phyloP scores from a whole-genome alignment of 768 basidiomycete species.

The Suillus cothurnatus region DNA sequence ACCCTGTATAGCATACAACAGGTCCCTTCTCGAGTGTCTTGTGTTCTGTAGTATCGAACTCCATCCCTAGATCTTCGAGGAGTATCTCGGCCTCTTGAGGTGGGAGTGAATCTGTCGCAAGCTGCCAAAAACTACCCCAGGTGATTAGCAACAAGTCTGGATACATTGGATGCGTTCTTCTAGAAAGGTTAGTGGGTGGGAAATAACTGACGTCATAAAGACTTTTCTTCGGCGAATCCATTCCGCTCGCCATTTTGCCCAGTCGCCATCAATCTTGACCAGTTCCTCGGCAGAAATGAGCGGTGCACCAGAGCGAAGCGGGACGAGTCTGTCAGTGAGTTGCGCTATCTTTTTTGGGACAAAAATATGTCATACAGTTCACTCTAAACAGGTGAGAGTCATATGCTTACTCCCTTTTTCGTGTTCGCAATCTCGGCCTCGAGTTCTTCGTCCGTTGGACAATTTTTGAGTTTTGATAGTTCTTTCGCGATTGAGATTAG shows the following conservation, averaged over 20 bases:
- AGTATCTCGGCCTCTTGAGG: constrained; percentile 66
- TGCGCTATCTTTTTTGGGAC: constrained; percentile 46
- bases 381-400: constrained; percentile 15
- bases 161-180: not conserved
- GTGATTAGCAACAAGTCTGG: not conserved
- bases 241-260: constrained; percentile 78
- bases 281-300: constrained; percentile 75
- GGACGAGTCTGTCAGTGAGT: constrained; percentile 52
- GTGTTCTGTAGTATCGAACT: constrained; percentile 76
- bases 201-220: constrained; percentile 44
- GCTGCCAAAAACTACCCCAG: constrained; percentile 69
- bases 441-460: constrained; percentile 73
- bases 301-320: constrained; percentile 63
- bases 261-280: constrained; percentile 67
- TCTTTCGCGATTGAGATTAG: constrained; percentile 45
- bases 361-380: constrained; percentile 7
- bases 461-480: constrained; percentile 58
- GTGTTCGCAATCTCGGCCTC: constrained; percentile 52
- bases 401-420: constrained; percentile 50
- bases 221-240: constrained; percentile 79
- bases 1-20: constrained; percentile 46
- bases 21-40: constrained; percentile 60
- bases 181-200: not conserved
- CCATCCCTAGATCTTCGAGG: constrained; percentile 81
- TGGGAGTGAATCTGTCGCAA: constrained; percentile 66